These are phyloP conservation scores for Pythium vanterpoolii DNA, from an alignment of 352 stramenopile species.

Conservation along the genomic window DNA sequence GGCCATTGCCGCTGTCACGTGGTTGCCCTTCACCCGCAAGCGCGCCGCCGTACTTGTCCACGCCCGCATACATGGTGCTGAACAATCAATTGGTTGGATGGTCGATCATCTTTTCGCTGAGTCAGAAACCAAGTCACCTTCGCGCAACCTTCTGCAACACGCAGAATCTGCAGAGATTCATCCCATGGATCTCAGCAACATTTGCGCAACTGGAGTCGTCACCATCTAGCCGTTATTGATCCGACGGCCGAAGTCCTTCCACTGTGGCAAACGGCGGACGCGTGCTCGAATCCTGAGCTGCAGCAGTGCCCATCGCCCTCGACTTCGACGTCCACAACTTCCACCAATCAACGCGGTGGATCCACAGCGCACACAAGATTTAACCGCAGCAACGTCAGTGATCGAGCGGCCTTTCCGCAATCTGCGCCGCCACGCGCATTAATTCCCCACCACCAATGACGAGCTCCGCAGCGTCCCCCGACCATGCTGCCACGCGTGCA, in stretches of 20 bases:
- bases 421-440: background rate
- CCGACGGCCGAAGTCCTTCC: background rate
- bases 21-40: slow-evolving; percentile 64
- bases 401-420: slow-evolving; percentile 1
- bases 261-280: background rate
- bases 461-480: slow-evolving; percentile 14
- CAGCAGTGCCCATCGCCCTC: background rate
- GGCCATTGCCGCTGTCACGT: slow-evolving; percentile 13
- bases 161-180: slow-evolving; percentile 1
- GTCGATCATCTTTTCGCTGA: slow-evolving; percentile 15
- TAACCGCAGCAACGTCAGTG: background rate
- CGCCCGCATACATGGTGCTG: slow-evolving; percentile 62
- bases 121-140: slow-evolving; percentile 5
- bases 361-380: too few species aligned
- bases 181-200: background rate
- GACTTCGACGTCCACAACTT: background rate
- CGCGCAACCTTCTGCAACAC: slow-evolving; percentile 5
- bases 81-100: slow-evolving; percentile 6
- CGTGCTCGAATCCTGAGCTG: background rate
- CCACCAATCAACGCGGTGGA: background rate
- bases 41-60: slow-evolving; percentile 80
- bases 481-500: background rate
- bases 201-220: background rate
- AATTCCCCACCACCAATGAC: slow-evolving; percentile 5
- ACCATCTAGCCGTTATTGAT: too few species aligned